Evolutionary conservation across 2,329 filamentous ascomycete genomes (phyloP).

Genomic region (Allantophomopsis cytisporea): DNA sequence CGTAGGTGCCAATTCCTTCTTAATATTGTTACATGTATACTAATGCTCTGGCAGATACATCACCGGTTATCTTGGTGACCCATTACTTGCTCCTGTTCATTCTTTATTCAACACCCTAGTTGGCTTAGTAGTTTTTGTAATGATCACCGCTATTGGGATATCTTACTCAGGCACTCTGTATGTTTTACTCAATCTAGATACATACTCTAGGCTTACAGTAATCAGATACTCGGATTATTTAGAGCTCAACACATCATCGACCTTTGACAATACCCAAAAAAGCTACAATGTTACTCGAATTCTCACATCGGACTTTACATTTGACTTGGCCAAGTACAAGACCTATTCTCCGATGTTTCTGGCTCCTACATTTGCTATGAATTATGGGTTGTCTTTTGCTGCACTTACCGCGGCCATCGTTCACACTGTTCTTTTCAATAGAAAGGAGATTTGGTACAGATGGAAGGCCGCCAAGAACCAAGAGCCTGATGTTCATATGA

Average conservation of each 20-base stretch:
- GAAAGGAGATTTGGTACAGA: slow-evolving; percentile 43
- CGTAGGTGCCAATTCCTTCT: slow-evolving; percentile 33
- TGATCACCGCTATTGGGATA: slow-evolving; percentile 41
- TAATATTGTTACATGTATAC: slow-evolving; percentile 11
- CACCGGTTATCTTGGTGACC: slow-evolving; percentile 8
- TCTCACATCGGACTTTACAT: slow-evolving; percentile 37
- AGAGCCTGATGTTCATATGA: slow-evolving; percentile 35
- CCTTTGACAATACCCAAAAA: slow-evolving; percentile 49
- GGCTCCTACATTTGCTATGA: slow-evolving; percentile 39
- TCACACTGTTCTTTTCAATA: slow-evolving; percentile 52
- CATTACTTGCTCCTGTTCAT: slow-evolving; percentile 22
- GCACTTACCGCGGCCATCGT: slow-evolving; percentile 48
- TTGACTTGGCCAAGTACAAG: slow-evolving; percentile 46
- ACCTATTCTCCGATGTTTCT: slow-evolving; percentile 54
- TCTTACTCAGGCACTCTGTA: slow-evolving; percentile 58
- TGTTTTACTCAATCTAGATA: slow-evolving; percentile 32
- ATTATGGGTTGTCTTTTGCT: slow-evolving; percentile 53
- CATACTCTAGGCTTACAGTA: slow-evolving; percentile 35
- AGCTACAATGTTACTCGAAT: slow-evolving; percentile 48
- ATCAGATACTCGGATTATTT: slow-evolving; percentile 42
- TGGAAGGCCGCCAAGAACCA: slow-evolving; percentile 11
- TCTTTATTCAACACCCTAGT: slow-evolving; percentile 40
- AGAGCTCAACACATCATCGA: slow-evolving; percentile 44
- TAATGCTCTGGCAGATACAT: slow-evolving; percentile 16
- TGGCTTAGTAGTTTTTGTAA: slow-evolving; percentile 43